A percentile compares a stretch with the other conserved stretches of the same genome.
phyloP scores from a whole-genome alignment of 495 filamentous ascomycete genomes.

The Durotheca rogersii region DNA sequence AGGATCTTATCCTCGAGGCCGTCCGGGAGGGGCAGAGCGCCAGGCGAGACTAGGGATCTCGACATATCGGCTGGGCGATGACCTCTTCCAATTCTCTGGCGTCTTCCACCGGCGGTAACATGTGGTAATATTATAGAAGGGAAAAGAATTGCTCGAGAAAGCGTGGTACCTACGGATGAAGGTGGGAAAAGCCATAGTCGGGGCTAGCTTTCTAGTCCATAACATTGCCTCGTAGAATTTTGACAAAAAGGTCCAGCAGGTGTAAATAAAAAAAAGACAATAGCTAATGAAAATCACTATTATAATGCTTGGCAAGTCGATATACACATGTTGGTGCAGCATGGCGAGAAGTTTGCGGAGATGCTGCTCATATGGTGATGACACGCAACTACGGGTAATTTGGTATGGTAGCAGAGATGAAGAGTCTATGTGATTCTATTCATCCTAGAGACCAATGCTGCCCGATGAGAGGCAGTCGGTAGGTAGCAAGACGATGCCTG shows the following conservation, averaged over 20 bases:
- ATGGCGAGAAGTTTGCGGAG: no score
- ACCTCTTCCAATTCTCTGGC: no score
- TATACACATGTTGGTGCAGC: no score
- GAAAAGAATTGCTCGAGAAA: not conserved
- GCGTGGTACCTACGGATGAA: not conserved
- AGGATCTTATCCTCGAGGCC: conserved; percentile 80
- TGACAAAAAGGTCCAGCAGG: conserved; percentile 17
- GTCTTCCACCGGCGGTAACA: not conserved
- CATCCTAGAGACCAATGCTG: not conserved
- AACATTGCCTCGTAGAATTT: conserved; percentile 12
- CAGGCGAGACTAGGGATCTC: conserved; percentile 31
- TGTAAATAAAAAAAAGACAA: conserved; percentile 32
- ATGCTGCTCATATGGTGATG: no score
- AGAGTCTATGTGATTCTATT: not conserved
- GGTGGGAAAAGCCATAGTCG: not conserved
- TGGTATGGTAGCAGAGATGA: not conserved
- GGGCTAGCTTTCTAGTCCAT: not conserved
- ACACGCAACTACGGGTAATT: not conserved
- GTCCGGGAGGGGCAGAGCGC: conserved; percentile 56
- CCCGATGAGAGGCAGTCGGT: no score
- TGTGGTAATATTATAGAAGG: not conserved
- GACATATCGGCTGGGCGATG: not conserved
- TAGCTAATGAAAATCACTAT: no score
- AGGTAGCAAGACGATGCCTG: no score
- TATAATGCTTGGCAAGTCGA: no score